Conservation (phyloP, 768 basidiomycete species). For the Phaffia tasmanica region DNA sequence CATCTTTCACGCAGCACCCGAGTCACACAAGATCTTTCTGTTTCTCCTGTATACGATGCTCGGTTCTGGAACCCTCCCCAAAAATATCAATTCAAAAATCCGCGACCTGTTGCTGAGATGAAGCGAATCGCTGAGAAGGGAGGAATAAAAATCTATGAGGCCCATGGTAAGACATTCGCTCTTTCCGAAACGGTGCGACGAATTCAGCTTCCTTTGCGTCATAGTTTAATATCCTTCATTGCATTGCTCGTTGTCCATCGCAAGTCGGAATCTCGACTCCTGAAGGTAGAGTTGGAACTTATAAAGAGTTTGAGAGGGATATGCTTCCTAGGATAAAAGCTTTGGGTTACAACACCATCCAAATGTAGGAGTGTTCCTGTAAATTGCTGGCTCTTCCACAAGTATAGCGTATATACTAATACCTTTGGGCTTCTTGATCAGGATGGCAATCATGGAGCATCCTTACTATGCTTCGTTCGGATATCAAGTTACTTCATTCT, state of each 20-base stretch:
- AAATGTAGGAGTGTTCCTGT: slow-evolving; percentile 48
- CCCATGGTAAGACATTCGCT: slow-evolving; percentile 47
- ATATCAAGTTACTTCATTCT: slow-evolving; percentile 95
- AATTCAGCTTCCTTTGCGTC: background rate
- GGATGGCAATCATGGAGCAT: slow-evolving; percentile 96
- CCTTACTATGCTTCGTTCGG: slow-evolving; percentile 98
- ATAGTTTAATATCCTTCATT: background rate
- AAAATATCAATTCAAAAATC: slow-evolving; percentile 69
- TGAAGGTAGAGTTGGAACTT: slow-evolving; percentile 78
- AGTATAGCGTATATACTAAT: background rate
- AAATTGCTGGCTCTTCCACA: background rate
- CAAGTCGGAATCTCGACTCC: slow-evolving; percentile 82
- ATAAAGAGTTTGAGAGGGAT: slow-evolving; percentile 85
- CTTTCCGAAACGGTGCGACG: background rate
- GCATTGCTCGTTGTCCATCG: background rate
- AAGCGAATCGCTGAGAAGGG: slow-evolving; percentile 46
- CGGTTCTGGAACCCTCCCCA: slow-evolving; percentile 96
- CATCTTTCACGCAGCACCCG: slow-evolving; percentile 40
- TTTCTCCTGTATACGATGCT: slow-evolving; percentile 87
- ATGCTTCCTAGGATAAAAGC: slow-evolving; percentile 76
- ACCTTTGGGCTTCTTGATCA: slow-evolving; percentile 14
- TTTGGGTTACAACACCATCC: slow-evolving; percentile 92
- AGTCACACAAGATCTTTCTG: slow-evolving; percentile 81
- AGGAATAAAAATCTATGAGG: slow-evolving; percentile 72
- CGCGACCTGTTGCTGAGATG: slow-evolving; percentile 49